Percentiles rank a stretch among this genome's conserved stretches.
These are phyloP conservation scores for Malus hybrid DNA, from an alignment of 331 rosid species.

Conservation along the genomic window DNA sequence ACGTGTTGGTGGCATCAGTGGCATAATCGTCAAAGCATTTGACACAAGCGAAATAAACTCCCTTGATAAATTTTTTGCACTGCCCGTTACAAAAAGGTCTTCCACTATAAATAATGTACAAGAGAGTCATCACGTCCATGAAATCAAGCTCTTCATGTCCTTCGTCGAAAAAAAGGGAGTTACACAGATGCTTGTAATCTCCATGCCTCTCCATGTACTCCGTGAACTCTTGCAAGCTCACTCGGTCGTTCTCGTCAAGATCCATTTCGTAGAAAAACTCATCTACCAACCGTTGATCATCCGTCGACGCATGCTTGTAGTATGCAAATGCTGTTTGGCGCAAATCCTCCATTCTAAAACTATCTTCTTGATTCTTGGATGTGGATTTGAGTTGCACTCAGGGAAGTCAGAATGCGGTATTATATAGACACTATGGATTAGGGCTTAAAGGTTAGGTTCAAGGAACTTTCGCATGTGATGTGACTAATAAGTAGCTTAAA, in stretches of 20 bases:
- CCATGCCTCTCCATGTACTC: conserved; percentile 5
- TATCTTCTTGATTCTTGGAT: too few species aligned
- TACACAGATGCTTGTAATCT: not conserved
- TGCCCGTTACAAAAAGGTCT: conserved; percentile 5
- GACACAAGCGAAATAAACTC: conserved; percentile 8
- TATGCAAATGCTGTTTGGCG: conserved; percentile 1
- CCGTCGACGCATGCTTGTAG: not conserved
- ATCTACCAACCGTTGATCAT: not conserved
- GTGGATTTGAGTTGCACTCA: too few species aligned
- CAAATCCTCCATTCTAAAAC: not conserved
- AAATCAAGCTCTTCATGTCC: not conserved
- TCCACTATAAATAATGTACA: conserved; percentile 9
- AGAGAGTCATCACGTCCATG: not conserved
- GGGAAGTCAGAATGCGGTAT: too few species aligned
- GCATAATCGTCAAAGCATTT: not conserved
- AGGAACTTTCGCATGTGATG: too few species aligned
- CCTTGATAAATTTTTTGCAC: conserved; percentile 1
- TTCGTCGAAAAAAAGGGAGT: not conserved
- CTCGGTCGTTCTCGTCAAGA: not conserved
- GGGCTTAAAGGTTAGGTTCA: too few species aligned
- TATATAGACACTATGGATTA: too few species aligned
- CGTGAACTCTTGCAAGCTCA: conserved; percentile 2
- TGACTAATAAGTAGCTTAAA: too few species aligned
- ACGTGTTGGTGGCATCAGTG: not conserved
- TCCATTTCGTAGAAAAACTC: conserved; percentile 1